Conservation (phyloP, 371 early-diverging fungal genomes). For the Mucor plumbeus region DNA sequence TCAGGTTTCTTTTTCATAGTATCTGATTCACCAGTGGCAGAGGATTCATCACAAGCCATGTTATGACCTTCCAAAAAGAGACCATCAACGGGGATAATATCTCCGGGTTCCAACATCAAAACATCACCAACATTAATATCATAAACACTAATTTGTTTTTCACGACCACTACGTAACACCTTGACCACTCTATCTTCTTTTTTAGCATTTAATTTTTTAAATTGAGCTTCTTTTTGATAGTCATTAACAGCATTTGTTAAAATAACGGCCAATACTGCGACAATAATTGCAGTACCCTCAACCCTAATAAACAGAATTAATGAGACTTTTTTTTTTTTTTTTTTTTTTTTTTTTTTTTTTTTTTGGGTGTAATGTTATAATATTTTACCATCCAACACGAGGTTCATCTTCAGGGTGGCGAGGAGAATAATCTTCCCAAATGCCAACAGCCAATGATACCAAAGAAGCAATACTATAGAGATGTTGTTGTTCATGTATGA, state of each 20-base stretch:
- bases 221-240: conserved; percentile 94
- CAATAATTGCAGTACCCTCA: conserved; percentile 89
- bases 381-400: conserved; percentile 67
- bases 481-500: background rate
- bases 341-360: conserved; percentile 1
- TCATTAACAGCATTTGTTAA: conserved; percentile 95
- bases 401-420: conserved; percentile 64
- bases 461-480: conserved; percentile 72
- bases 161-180: conserved; percentile 76
- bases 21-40: conserved; percentile 93
- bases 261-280: conserved; percentile 90
- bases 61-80: conserved; percentile 81
- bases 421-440: conserved; percentile 72
- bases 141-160: conserved; percentile 83
- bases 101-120: conserved; percentile 92
- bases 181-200: conserved; percentile 90
- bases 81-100: conserved; percentile 91
- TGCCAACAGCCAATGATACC: conserved; percentile 79
- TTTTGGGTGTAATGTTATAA: background rate
- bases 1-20: conserved; percentile 72
- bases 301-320: conserved; percentile 49
- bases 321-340: background rate
- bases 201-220: conserved; percentile 90
- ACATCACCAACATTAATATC: conserved; percentile 91
- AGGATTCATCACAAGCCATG: conserved; percentile 88